These are phyloP conservation scores for Fusarium pilosicola DNA, from an alignment of 2,329 filamentous ascomycete genomes.

Conservation along the genomic window DNA sequence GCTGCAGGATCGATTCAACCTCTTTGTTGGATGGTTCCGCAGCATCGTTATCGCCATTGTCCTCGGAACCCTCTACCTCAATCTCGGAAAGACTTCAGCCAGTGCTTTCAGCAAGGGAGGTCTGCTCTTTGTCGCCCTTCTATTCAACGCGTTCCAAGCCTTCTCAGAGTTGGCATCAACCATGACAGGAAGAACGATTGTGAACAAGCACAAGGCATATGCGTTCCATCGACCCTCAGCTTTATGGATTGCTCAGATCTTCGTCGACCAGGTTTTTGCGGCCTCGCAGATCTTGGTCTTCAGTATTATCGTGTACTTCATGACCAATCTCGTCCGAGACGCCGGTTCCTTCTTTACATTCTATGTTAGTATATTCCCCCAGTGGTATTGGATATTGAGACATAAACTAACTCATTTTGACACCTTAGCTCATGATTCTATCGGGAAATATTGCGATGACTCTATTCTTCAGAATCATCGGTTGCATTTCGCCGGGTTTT, in stretches of 20 bases:
- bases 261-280: conserved; percentile 79
- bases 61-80: conserved; percentile 80
- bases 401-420: not conserved
- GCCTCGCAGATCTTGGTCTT: conserved; percentile 77
- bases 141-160: conserved; percentile 90
- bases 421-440: conserved; percentile 66
- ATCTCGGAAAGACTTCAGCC: conserved; percentile 71
- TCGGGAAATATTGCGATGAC: conserved; percentile 78
- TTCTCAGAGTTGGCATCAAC: conserved; percentile 80
- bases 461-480: conserved; percentile 79
- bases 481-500: conserved; percentile 80
- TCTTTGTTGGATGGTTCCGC: conserved; percentile 75
- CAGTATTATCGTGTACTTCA: conserved; percentile 81
- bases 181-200: conserved; percentile 79
- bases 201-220: conserved; percentile 87
- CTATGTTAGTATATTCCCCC: conserved; percentile 50
- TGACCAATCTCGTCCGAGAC: conserved; percentile 75
- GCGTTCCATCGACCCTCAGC: conserved; percentile 86
- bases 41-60: conserved; percentile 80
- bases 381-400: not conserved
- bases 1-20: conserved; percentile 84
- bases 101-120: conserved; percentile 85
- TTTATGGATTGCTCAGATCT: conserved; percentile 84
- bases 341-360: conserved; percentile 83
- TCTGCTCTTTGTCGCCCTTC: conserved; percentile 79